These are phyloP conservation scores for Linaria vulgaris DNA, from an alignment of 257 asterid genomes.

Conservation along the genomic window DNA sequence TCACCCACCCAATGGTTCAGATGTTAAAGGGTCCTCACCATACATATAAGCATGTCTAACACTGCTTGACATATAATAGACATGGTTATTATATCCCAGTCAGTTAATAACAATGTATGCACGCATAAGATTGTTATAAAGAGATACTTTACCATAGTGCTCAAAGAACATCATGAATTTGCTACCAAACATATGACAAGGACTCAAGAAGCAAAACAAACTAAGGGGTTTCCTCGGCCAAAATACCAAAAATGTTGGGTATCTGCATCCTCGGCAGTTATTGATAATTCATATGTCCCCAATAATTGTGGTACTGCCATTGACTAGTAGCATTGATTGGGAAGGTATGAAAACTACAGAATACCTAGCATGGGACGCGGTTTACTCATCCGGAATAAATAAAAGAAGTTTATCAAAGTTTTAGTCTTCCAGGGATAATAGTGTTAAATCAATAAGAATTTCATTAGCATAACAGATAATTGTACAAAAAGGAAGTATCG, in stretches of 20 bases:
- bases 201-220: background rate
- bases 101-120: background rate
- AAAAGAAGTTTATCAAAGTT: background rate
- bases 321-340: no score
- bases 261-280: background rate
- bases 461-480: background rate
- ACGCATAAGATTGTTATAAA: background rate
- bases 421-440: background rate
- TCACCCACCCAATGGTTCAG: background rate
- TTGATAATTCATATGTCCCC: background rate
- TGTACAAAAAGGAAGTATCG: background rate
- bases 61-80: slow-evolving; percentile 7
- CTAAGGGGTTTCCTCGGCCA: slow-evolving; percentile 5
- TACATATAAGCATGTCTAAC: background rate
- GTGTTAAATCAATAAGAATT: background rate
- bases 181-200: background rate
- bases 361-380: background rate
- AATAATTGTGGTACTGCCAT: background rate
- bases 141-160: background rate
- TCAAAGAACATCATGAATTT: background rate
- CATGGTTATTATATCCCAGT: background rate
- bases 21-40: background rate
- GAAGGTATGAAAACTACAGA: no score
- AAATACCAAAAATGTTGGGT: background rate
- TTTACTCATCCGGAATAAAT: background rate